Evolutionary conservation across 257 asterid species (phyloP), one percentile per base, ranked within the genome.

Genomic region (Misopates orontium): DNA sequence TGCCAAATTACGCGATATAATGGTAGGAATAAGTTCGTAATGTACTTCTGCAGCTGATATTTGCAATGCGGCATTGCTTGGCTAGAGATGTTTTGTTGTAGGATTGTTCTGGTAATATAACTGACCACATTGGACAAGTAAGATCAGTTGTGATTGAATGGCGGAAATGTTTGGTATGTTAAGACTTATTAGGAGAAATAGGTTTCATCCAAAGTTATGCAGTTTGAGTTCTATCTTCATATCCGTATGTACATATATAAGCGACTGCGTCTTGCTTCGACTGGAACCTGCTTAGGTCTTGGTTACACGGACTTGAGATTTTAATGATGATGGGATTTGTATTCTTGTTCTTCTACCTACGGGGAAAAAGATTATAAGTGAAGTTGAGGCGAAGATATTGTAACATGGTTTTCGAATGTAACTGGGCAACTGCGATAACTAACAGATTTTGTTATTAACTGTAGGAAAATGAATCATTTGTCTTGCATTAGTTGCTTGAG

Each of bases 21-120:
- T n/a, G n/a, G n/a, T n/a, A n/a, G n/a, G n/a, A n/a, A n/a, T 28
- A 28, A 28, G 36, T 28, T 28, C 36, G 7, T 28, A 28, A 28
- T 28, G 7, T 28, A 28, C 36, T 5, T 49, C 17, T 51, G 62
- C 56, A 24, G 20, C 60, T 54, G 42, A 4, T 22, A 42, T 54
- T n/a, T n/a, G n/a, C n/a, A n/a, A 44, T 69, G 53, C 36, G 17
- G 45, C 31, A 47, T 64, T 25, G 25, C 47, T 66, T 60, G 60
- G 36, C 48, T 55, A 19, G 22, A 23, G 31, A n/a, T 45, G 5
- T 16, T 4, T 4, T 36, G 42, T 47, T 25, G 7, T 4, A 22
- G 10, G 32, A 62, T 19, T 25, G 4, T 47, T 57, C 8, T 11
- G 41, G 47, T 14, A 13, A 7, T 53, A 19, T 14, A n/a, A 41